Evolutionary conservation across 768 basidiomycete species (phyloP).

Genomic region (Royoungia palumana): DNA sequence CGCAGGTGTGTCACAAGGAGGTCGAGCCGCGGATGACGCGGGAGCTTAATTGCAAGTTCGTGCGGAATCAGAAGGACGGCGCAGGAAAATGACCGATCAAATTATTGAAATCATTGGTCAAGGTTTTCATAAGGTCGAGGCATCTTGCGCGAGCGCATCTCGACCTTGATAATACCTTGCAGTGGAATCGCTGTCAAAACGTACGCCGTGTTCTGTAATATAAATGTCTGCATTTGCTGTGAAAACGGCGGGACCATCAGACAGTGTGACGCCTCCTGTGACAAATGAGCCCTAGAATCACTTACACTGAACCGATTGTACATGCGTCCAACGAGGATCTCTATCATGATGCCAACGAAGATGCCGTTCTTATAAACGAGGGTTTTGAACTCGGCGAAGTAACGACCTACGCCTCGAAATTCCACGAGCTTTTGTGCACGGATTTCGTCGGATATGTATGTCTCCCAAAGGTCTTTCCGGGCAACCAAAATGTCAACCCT

Average conservation of each 20-base stretch:
- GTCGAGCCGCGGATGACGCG: too few species aligned
- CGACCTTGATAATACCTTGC: constrained; percentile 20
- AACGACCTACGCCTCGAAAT: constrained; percentile 25
- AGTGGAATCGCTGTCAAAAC: constrained; percentile 21
- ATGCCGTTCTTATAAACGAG: constrained; percentile 29
- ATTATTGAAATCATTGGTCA: constrained; percentile 21
- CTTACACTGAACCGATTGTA: not conserved
- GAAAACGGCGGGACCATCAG: constrained; percentile 28
- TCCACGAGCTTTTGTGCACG: constrained; percentile 30
- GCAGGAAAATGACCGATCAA: constrained; percentile 2
- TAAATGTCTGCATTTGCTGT: constrained; percentile 30
- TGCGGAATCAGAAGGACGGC: too few species aligned
- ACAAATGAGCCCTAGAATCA: constrained; percentile 5
- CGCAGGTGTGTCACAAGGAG: too few species aligned
- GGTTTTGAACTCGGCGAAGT: constrained; percentile 29
- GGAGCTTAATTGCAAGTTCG: too few species aligned
- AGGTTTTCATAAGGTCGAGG: constrained; percentile 17
- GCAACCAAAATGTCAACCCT: constrained; percentile 30
- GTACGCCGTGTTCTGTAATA: constrained; percentile 29
- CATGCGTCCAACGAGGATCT: constrained; percentile 28
- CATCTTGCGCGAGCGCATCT: constrained; percentile 23
- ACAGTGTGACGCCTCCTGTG: constrained; percentile 19
- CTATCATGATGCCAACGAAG: constrained; percentile 31
- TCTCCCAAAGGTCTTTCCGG: constrained; percentile 22
- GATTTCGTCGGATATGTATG: constrained; percentile 25